A percentile compares a stretch with the other conserved stretches of the same genome.
Evolutionary conservation across 1,284 basidiomycete species (phyloP).

Genomic region (Abortiporus biennis): DNA sequence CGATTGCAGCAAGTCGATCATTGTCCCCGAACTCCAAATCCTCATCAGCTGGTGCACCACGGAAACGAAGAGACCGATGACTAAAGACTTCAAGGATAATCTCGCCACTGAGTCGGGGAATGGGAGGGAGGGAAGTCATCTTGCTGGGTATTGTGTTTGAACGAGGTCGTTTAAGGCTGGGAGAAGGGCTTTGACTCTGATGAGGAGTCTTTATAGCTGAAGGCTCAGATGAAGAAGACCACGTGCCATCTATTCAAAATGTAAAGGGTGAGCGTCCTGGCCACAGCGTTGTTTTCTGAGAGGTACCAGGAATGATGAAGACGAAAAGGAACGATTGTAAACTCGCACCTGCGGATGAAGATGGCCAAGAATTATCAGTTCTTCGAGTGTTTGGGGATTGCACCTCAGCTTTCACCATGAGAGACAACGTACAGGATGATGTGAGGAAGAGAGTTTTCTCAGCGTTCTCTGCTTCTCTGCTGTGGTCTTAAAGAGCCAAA

Average conservation of each 20-base stretch:
- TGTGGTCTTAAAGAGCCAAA: too few relatives aligned
- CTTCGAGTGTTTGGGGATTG: too few relatives aligned
- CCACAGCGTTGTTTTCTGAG: too few relatives aligned
- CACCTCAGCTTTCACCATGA: too few relatives aligned
- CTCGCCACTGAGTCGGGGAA: conserved; percentile 42
- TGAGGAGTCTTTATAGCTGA: background rate
- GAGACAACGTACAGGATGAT: too few relatives aligned
- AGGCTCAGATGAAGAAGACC: background rate
- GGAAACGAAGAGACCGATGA: conserved; percentile 53
- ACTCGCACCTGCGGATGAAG: too few relatives aligned
- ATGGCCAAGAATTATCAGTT: too few relatives aligned
- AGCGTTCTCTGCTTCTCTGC: too few relatives aligned
- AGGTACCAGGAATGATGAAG: too few relatives aligned
- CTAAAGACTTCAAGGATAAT: conserved; percentile 61
- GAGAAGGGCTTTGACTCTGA: conserved; percentile 11
- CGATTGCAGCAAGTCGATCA: conserved; percentile 50
- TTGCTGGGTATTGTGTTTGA: conserved; percentile 17
- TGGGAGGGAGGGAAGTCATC: conserved; percentile 28
- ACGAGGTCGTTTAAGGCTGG: conserved; percentile 23
- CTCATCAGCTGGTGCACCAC: conserved; percentile 30
- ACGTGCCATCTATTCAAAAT: background rate
- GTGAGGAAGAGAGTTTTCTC: too few relatives aligned
- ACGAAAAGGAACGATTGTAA: too few relatives aligned
- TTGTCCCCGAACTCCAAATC: conserved; percentile 46
- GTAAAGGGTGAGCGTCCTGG: too few relatives aligned